Base-by-base conservation (phyloP, 495 filamentous ascomycete genomes). In the Penicillium steckii region DNA sequence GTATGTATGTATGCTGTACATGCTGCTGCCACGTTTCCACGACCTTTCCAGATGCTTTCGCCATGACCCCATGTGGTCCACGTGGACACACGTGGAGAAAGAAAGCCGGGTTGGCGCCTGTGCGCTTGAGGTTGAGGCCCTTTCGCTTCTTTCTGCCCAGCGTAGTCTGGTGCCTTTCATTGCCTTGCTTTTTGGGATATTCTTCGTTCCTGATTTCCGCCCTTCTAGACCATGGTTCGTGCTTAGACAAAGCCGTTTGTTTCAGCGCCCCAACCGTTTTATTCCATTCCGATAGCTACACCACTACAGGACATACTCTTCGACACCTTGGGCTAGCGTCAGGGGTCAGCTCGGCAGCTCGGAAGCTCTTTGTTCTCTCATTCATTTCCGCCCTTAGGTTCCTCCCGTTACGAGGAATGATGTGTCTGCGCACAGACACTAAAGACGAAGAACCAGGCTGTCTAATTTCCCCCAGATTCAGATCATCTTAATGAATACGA, bases 31-130 rank as follows among this genome's bases (percentile, higher is more conserved):
- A n/a, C 33, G 10, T 37, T 35, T 67, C 65, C 57, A 64, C 45
- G 48, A 47, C 50, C 57, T 59, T 71, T 70, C 65, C 50, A 70
- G 52, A 61, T 58, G 59, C 42, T 52, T 62, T 64, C 56, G 45
- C 33, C 44, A 58, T 59, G 58, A 62, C 54, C n/a, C 67, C 67
- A 71, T 71, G 67, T 66, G 50, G 65, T 62, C 57, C 69, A 72
- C 69, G 69, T 72, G 69, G 60, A 64, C 60, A 61, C 69, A 68
- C 66, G 69, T 70, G 66, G 69, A 64, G 63, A 55, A n/a, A n/a
- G n/a, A n/a, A n/a, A 59, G 47, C 44, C 44, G 43, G n/a, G 33
- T 37, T 37, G 54, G 49, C 45, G 51, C 48, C 40, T 57, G 56
- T 51, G 45, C 54, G 50, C 50, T 47, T 45, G 22, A 46, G 38